phyloP scores from a whole-genome alignment of 1,139 yeast genomes.

The Martiniozyma asiatica region DNA sequence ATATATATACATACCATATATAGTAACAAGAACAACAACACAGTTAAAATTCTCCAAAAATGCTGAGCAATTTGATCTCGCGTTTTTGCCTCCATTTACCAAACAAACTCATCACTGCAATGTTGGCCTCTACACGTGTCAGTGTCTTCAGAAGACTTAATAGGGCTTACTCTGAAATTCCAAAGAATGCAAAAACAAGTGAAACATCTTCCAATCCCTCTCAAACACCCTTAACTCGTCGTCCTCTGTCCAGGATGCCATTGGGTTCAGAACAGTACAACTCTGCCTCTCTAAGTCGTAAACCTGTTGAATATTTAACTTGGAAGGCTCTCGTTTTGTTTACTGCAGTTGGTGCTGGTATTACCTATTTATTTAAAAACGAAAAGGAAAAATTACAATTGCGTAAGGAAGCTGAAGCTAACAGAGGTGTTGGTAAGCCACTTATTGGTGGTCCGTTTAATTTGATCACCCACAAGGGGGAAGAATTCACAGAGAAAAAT shows the following conservation, averaged over 20 bases:
- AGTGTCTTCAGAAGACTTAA: too few species aligned
- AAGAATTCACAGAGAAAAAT: constrained; percentile 63
- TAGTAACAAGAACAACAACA: background rate
- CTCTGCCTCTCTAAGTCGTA: constrained; percentile 18
- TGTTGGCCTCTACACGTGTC: too few species aligned
- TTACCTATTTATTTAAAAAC: constrained; percentile 54
- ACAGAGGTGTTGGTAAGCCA: constrained; percentile 84
- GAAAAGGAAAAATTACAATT: constrained; percentile 66
- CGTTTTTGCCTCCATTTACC: too few species aligned
- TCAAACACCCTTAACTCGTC: too few species aligned
- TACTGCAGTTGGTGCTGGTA: constrained; percentile 53
- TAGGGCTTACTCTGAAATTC: too few species aligned
- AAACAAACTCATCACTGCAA: too few species aligned
- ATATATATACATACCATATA: background rate
- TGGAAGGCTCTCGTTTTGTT: constrained; percentile 75
- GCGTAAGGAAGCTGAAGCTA: constrained; percentile 71
- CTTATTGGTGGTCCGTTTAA: constrained; percentile 84
- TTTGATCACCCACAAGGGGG: constrained; percentile 57
- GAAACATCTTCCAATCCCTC: too few species aligned
- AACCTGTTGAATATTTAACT: constrained; percentile 58
- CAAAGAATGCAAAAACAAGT: too few species aligned
- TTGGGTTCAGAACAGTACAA: constrained; percentile 35
- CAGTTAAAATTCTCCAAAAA: too few species aligned
- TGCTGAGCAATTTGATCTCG: too few species aligned
- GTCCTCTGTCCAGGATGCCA: constrained; percentile 33